Evolutionary conservation across 305 asterid genomes (phyloP).

Genomic region (Rubia occidens): DNA sequence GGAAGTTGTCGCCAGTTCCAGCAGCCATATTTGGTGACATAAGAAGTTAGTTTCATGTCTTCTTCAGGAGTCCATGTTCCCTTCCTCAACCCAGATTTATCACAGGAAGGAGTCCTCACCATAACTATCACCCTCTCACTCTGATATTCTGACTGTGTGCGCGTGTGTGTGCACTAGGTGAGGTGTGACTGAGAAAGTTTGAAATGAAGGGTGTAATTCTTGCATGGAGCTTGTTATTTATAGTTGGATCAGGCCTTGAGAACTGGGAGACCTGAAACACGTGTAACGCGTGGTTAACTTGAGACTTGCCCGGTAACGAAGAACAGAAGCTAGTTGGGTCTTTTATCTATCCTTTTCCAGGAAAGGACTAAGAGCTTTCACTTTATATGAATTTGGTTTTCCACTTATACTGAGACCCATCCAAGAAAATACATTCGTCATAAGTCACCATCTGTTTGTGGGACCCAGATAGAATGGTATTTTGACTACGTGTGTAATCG

Average conservation of each 20-base stretch:
- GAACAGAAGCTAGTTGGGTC: neutral
- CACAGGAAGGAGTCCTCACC: conserved; percentile 32
- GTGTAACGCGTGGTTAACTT: neutral
- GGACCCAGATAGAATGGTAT: neutral
- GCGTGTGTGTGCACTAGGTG: too few relatives aligned
- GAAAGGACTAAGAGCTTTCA: neutral
- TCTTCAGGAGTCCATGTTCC: conserved; percentile 54
- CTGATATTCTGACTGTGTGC: neutral
- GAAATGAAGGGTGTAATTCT: neutral
- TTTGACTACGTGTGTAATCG: neutral
- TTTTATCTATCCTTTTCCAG: neutral
- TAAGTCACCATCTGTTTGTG: neutral
- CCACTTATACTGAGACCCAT: neutral
- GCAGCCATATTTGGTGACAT: conserved; percentile 26
- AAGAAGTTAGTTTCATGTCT: conserved; percentile 28
- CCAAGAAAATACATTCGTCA: neutral
- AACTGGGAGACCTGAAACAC: neutral
- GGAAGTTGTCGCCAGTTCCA: conserved; percentile 46
- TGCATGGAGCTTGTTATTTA: neutral
- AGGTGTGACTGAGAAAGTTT: neutral
- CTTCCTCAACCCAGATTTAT: conserved; percentile 35
- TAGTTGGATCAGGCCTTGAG: neutral
- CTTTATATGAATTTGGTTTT: neutral
- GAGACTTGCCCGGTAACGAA: neutral
- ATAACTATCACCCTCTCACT: conserved; percentile 16